Conservation (phyloP, 352 stramenopile species). For the Phytophthora europaea region DNA sequence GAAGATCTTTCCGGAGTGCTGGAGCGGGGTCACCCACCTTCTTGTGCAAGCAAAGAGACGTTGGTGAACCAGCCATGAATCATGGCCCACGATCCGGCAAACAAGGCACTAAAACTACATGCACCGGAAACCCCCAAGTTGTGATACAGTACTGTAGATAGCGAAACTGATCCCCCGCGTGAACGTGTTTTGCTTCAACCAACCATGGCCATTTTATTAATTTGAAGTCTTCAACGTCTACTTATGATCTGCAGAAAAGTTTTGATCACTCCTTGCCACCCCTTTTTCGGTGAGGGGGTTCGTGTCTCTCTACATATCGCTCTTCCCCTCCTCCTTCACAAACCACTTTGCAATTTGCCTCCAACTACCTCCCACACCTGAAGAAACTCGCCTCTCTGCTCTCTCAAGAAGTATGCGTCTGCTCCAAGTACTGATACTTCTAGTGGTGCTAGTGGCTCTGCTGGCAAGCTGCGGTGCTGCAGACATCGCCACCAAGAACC, state of each 20-base stretch:
- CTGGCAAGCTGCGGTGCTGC: conserved; percentile 5
- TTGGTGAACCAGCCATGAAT: background rate
- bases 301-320: conserved; percentile 10
- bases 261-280: background rate
- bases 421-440: conserved; percentile 2
- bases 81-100: background rate
- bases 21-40: background rate
- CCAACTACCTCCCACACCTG: background rate
- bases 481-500: conserved; percentile 12
- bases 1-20: background rate
- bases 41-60: background rate
- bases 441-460: conserved; percentile 10
- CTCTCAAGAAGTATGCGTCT: conserved; percentile 12
- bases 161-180: background rate
- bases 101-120: background rate
- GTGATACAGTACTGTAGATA: background rate
- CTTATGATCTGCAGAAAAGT: background rate
- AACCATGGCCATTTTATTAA: background rate
- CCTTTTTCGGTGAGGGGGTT: background rate
- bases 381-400: background rate
- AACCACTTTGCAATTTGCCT: conserved; percentile 18
- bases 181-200: background rate
- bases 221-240: background rate
- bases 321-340: background rate
- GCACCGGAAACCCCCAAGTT: background rate